phyloP scores from a whole-genome alignment of 257 asterid genomes.

The Solanum clarkiae region DNA sequence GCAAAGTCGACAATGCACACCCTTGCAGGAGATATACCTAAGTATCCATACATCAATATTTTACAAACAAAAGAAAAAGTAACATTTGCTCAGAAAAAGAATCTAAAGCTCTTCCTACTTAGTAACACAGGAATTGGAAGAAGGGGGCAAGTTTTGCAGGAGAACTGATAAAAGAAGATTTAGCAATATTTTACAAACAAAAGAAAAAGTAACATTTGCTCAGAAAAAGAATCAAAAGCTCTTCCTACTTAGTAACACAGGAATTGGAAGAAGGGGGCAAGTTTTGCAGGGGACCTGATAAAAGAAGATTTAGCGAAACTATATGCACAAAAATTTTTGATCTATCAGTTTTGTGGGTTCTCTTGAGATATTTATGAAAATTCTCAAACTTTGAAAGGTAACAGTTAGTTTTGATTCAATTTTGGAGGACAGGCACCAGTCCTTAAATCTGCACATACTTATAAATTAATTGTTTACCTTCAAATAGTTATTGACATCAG shows the following conservation, averaged over 20 bases:
- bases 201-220: background rate
- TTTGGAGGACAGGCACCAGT: background rate
- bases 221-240: background rate
- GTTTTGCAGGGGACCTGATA: background rate
- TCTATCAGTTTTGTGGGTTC: background rate
- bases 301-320: background rate
- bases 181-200: background rate
- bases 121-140: background rate
- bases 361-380: background rate
- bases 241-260: background rate
- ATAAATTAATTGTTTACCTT: conserved; percentile 34
- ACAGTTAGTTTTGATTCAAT: background rate
- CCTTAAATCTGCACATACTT: background rate
- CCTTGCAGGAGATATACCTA: background rate
- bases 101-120: background rate
- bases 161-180: background rate
- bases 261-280: background rate
- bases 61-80: background rate
- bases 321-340: background rate
- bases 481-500: conserved; percentile 73
- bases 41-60: background rate
- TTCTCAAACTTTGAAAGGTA: background rate
- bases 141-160: background rate
- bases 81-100: background rate
- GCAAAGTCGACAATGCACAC: background rate